Evolutionary conservation across 257 asterid species (phyloP), one percentile per base, ranked within the genome.

Genomic region (Ilex aquifolium): DNA sequence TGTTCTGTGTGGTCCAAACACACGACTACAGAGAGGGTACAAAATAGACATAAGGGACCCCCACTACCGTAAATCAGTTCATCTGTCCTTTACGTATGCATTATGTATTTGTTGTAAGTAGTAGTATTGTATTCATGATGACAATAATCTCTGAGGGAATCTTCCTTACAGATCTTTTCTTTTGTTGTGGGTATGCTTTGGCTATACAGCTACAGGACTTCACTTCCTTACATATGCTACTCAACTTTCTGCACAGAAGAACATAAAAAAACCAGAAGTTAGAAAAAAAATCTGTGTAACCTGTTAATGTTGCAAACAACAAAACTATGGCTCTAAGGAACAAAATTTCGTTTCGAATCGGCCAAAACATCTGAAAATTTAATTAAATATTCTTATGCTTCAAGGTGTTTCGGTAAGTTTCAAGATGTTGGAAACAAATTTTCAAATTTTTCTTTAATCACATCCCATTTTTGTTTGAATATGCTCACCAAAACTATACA

Each of bases 1-100:
- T 65, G 82, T 76, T 80, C 65, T 65, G 68, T 73, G 87, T 73
- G 87, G 82, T 78, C 91, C 92, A 21, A 75, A 65, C 77, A 77
- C 73, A 83, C 68, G 73, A 69, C 63, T 69, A 79, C 69, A 79
- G 78, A 80, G 86, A 75, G 75, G 79, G 80, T 74, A 74, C 76
- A 82, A 75, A 77, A 82, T 21, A 75, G 64, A 65, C 60, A 81
- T 64, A 77, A 73, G 77, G 75, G 60, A 74, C 76, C 68, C 85
- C 91, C 76, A 76, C 87, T 85, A 82, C 58, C 86, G 72, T 79
- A 56, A 83, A 80, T 81, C 82, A 82, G 77, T 82, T 84, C 90
- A 88, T 74, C 80, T 77, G 88, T 80, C 84, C 77, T 80, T 78
- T 70, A 76, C 82, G 71, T 88, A 79, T 82, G 79, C 90, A 83